Evolutionary conservation across 306 rosid species (phyloP), one percentile per base, ranked within the genome.

Genomic region (Styphnolobium japonicum): DNA sequence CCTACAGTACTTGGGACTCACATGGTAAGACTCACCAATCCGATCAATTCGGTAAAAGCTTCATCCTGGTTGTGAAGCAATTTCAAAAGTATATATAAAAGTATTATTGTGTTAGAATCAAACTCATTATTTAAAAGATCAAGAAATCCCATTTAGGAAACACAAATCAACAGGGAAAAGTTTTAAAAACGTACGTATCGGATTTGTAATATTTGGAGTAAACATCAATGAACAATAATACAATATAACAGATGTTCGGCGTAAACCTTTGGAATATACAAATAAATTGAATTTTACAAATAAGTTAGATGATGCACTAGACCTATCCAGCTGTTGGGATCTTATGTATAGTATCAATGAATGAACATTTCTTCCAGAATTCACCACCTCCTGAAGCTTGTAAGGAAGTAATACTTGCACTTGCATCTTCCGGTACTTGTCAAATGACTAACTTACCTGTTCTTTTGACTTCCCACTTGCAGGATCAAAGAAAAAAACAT

Each of bases 271-370:
- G 63, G 75, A 74, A 80, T 78, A 46, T 73, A 80, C 80, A 78
- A 77, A 68, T 53, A 80, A 70, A 79, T 68, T 45, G 75, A 56
- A 77, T 80, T 55, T 73, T 83, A 80, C 86, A 83, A 66, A 66
- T 7, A 56, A 69, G 83, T 73, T 80, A 73, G 67, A 77, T 23
- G 68, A 14, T 36, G 61, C 73, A 77, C 68, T 53, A 34, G 39
- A 64, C 49, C 67, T 37, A 66, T 21, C 23, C 4, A 66, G 48
- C 53, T 71, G 31, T 53, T 76, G 66, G 80, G 29, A 60, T 63
- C 62, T 67, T 34, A 80, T 53, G 64, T 55, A 69, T 34, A 56
- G 71, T 40, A 33, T 79, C 65, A 57, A 42, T 40, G 45, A 79
- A 10, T 46, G 60, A 79, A 64, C 3, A 3, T 3, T 72, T 77